A percentile compares a stretch with the other conserved stretches of the same genome.
Evolutionary conservation across 2,329 filamentous ascomycete species (phyloP).

Genomic region (Colletotrichum endophyticum): DNA sequence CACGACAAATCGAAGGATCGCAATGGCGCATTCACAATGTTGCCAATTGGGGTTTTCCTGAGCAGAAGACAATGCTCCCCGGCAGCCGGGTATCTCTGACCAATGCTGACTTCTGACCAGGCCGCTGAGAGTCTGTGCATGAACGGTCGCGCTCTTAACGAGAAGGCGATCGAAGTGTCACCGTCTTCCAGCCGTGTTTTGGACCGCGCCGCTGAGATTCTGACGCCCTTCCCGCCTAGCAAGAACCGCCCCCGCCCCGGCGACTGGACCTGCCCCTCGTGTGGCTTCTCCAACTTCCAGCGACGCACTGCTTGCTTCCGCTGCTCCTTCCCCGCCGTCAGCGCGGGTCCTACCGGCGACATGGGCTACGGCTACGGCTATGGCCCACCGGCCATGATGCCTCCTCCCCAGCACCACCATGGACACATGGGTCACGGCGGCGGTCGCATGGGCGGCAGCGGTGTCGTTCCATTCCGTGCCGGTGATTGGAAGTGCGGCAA

Average conservation of each 20-base stretch:
- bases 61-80: neutral
- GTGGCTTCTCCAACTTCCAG: conserved; percentile 99
- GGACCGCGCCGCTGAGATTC: conserved; percentile 92
- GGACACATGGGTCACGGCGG: conserved; percentile 60
- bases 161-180: conserved; percentile 98
- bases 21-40: neutral
- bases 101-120: conserved; percentile 47
- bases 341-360: conserved; percentile 73
- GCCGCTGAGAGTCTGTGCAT: conserved; percentile 98
- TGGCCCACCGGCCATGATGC: conserved; percentile 81
- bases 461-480: conserved; percentile 94
- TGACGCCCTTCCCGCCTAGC: conserved; percentile 96
- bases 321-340: conserved; percentile 97
- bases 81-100: neutral
- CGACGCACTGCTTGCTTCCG: conserved; percentile 98
- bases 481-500: conserved; percentile 99
- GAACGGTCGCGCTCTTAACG: conserved; percentile 97
- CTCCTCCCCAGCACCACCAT: conserved; percentile 72
- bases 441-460: conserved; percentile 79
- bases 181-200: conserved; percentile 96
- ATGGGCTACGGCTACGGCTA: conserved; percentile 64
- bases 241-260: conserved; percentile 97
- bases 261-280: conserved; percentile 99
- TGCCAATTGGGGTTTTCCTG: neutral
- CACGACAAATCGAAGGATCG: neutral